Evolutionary conservation across 179 eudicot species (phyloP).

Genomic region (Vitellaria paradoxa): DNA sequence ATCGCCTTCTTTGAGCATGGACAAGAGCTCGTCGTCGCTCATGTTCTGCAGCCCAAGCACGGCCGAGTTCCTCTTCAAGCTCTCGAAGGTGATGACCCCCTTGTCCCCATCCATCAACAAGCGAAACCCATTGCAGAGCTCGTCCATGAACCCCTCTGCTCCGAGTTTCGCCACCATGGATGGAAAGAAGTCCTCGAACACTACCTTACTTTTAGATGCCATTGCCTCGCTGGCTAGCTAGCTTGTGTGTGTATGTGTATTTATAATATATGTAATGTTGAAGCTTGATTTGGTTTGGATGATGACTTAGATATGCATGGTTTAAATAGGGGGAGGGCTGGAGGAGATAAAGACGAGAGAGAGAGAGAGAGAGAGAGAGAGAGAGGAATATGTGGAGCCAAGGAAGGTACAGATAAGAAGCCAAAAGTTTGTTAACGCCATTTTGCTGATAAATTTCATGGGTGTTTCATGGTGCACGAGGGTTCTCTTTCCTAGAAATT

Average conservation of each 20-base stretch:
- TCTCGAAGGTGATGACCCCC: conserved; percentile 53
- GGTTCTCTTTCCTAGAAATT: conserved; percentile 6
- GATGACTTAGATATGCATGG: neutral
- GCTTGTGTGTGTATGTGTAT: no score
- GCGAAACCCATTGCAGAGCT: conserved; percentile 52
- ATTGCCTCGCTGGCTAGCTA: neutral
- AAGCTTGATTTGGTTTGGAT: neutral
- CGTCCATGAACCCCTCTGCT: conserved; percentile 41
- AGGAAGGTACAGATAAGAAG: neutral
- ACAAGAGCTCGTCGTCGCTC: conserved; percentile 43
- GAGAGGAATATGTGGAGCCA: neutral
- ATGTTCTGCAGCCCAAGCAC: conserved; percentile 41
- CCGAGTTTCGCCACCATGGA: conserved; percentile 53
- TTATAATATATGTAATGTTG: neutral
- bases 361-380: neutral
- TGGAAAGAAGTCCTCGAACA: conserved; percentile 37
- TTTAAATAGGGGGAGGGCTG: neutral
- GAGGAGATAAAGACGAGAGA: neutral
- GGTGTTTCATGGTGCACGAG: neutral
- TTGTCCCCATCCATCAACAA: conserved; percentile 42
- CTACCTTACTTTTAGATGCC: neutral
- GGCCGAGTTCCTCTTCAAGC: conserved; percentile 51
- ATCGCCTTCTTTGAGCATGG: conserved; percentile 62
- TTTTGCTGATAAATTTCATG: neutral
- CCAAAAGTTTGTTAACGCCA: neutral